Evolutionary conservation across 176 grass and related monocot genomes (phyloP).

Genomic region (Thinopyrum elongatum): DNA sequence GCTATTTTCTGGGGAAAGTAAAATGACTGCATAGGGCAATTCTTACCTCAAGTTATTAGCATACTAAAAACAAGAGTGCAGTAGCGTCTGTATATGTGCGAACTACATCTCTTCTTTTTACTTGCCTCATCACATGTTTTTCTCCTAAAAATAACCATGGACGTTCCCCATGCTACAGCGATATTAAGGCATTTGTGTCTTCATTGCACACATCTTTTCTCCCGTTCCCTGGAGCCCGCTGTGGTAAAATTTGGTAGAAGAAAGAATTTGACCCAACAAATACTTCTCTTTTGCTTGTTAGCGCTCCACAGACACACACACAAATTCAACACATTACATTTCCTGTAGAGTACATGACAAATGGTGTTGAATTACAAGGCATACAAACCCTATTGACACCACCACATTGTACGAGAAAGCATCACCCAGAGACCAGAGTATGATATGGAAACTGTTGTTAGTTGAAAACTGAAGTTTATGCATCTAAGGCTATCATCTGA

Average conservation of each 20-base stretch:
- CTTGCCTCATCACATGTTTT: too few relatives aligned
- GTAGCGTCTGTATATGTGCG: too few relatives aligned
- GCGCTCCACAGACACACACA: not conserved
- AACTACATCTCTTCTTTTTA: not conserved
- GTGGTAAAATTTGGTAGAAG: not conserved
- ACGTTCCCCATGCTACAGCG: not conserved
- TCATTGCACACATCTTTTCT: not conserved
- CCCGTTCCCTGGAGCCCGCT: not conserved
- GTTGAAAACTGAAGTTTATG: not conserved
- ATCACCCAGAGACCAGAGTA: not conserved
- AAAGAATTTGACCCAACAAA: not conserved
- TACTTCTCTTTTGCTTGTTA: not conserved
- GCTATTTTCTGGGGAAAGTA: too few relatives aligned
- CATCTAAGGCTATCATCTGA: conserved; percentile 24
- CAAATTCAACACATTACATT: not conserved
- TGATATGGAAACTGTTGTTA: not conserved
- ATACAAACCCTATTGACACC: not conserved
- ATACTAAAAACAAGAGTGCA: not conserved
- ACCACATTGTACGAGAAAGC: not conserved
- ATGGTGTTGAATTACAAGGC: conserved; percentile 2
- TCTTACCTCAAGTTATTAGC: not conserved
- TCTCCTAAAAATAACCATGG: not conserved
- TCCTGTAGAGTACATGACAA: not conserved
- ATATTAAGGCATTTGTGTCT: not conserved
- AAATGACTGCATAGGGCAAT: too few relatives aligned